phyloP scores from a whole-genome alignment of 2,329 filamentous ascomycete species.

The Colletotrichum echinochloae region DNA sequence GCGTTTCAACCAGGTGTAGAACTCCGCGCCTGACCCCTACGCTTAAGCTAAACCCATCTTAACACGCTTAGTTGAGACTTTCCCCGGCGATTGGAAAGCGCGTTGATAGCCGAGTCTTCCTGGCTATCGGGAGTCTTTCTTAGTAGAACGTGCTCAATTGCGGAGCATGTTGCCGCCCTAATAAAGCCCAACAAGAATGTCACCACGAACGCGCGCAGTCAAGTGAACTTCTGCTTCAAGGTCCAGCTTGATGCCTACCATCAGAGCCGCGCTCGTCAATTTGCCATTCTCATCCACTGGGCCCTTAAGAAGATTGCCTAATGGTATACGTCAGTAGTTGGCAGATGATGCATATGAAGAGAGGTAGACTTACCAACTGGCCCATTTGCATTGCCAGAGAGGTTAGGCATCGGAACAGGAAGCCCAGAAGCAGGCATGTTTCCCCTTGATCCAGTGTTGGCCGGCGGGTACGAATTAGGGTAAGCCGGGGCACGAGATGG shows the following conservation, averaged over 20 bases:
- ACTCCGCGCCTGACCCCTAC: background rate
- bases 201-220: conserved; percentile 70
- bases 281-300: conserved; percentile 68
- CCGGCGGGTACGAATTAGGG: conserved; percentile 30
- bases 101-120: background rate
- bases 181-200: conserved; percentile 70
- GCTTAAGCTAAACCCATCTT: background rate
- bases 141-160: background rate
- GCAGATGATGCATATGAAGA: background rate
- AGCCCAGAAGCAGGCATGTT: conserved; percentile 25
- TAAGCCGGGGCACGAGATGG: conserved; percentile 31
- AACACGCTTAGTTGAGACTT: background rate
- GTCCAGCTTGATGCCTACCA: conserved; percentile 73
- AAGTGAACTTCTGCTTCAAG: conserved; percentile 73
- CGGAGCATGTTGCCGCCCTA: conserved; percentile 43
- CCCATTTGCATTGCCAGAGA: conserved; percentile 52
- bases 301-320: conserved; percentile 68
- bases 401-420: conserved; percentile 48
- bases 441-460: conserved; percentile 24
- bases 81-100: background rate
- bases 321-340: background rate
- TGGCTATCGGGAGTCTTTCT: background rate
- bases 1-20: background rate
- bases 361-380: conserved; percentile 44
- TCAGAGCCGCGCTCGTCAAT: conserved; percentile 67